Base-by-base conservation (phyloP, 2,329 filamentous ascomycete genomes). In the Alternaria brassicicola region DNA sequence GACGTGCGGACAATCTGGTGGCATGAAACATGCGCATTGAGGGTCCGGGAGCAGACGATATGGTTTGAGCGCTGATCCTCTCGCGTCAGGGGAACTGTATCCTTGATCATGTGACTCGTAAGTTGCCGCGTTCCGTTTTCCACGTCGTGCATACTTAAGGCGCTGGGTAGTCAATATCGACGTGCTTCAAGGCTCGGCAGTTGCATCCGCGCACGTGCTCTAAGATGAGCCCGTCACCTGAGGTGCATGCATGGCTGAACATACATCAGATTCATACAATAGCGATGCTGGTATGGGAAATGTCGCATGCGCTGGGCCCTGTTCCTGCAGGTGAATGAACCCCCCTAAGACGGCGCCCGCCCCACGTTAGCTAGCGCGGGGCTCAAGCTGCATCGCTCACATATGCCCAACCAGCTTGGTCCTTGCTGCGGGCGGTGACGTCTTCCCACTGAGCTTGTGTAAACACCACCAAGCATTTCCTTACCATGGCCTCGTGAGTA, bases 11-110 rank as follows among this genome's bases (percentile, higher is more conserved):
- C 61, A 51, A 57, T 55, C 39, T 64, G 61, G 60, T 65, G 70
- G 70, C 70, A 66, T 66, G 61, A 73, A 76, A 75, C 71, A 66
- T 75, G 74, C 74, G 75, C 74, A 74, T 62, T 51, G 43, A 49
- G 52, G 36, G 51, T 35, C 45, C 21, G 12, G 45, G 10, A 31
- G 15, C 52, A 49, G 9, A 42, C 21, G 26, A 17, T 28, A 25
- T 26, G 17, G 17, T 46, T 28, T 41, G 31, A 12, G 49, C 23
- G 38, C 51, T 39, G 31, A 36, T 52, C 2, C 25, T 39, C 15
- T 6, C 12, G 46, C 36, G 13, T 25, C 15, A 51, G 53, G 52
- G 46, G 56, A 42, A 61, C 50, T 21, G 59, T 62, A 57, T 57
- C 57, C 23, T 39, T 21, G n/a, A 35, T 10, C 15, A 21, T 6